Evolutionary conservation across 768 basidiomycete species (phyloP).

Genomic region (Dentipellis fragilis): DNA sequence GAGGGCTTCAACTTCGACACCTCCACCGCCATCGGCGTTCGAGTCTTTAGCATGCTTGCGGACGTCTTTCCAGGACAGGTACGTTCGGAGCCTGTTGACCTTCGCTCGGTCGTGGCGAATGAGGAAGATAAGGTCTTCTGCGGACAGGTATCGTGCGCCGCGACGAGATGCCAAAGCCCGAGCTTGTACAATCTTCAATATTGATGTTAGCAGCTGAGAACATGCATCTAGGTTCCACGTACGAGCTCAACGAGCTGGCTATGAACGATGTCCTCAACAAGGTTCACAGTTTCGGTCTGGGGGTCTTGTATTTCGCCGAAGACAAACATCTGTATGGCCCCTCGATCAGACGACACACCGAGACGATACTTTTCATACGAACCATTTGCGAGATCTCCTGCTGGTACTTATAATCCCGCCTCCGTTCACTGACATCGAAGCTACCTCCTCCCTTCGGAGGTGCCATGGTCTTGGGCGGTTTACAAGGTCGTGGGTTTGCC

Average conservation of each 20-base stretch:
- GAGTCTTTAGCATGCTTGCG: constrained; percentile 91
- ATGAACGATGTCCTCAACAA: constrained; percentile 92
- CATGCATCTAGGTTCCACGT: neutral
- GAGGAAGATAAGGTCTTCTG: constrained; percentile 94
- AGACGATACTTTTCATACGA: constrained; percentile 2
- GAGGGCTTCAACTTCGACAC: constrained; percentile 71
- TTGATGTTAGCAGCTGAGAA: constrained; percentile 1
- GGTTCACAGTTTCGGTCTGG: constrained; percentile 74
- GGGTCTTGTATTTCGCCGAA: constrained; percentile 95
- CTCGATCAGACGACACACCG: neutral
- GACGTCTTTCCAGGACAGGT: constrained; percentile 96
- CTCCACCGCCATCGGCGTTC: constrained; percentile 71
- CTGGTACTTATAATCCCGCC: constrained; percentile 75
- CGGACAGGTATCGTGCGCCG: constrained; percentile 75
- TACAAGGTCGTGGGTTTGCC: too few relatives aligned
- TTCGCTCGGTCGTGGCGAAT: constrained; percentile 91
- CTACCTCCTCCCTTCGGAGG: constrained; percentile 11
- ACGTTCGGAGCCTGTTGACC: constrained; percentile 86
- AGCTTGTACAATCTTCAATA: constrained; percentile 74
- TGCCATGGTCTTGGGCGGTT: constrained; percentile 4
- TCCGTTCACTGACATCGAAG: constrained; percentile 7
- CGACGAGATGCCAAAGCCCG: constrained; percentile 74
- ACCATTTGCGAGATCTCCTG: constrained; percentile 96
- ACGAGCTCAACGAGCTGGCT: constrained; percentile 89
- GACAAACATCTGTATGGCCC: constrained; percentile 72